These are phyloP conservation scores for Chenopodium quinoa DNA, from an alignment of 148 eudicot genomes.

Conservation along the genomic window DNA sequence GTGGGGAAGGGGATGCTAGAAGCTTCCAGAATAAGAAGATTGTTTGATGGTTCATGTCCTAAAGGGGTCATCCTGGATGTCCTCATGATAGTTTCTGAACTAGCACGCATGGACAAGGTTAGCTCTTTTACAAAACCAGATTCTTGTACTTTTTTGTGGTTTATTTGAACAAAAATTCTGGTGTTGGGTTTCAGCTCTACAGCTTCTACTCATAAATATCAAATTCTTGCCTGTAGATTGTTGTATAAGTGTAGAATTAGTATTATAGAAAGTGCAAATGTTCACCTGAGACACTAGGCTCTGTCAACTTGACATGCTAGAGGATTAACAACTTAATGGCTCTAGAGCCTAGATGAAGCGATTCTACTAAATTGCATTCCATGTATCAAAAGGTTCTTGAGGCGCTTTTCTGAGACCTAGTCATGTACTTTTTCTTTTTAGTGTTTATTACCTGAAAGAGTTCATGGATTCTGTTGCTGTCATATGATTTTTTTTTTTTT, in stretches of 20 bases:
- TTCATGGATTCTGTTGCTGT: not conserved
- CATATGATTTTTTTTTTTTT: not conserved
- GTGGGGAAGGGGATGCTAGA: constrained; percentile 78
- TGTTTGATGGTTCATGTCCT: constrained; percentile 67
- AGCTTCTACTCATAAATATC: not conserved
- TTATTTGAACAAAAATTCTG: not conserved
- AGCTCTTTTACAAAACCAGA: constrained; percentile 13
- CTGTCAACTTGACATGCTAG: not conserved
- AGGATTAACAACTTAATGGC: not conserved
- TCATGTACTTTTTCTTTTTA: not conserved
- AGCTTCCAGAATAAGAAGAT: constrained; percentile 61
- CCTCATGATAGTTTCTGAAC: constrained; percentile 87
- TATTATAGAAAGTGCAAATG: not conserved
- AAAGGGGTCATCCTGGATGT: constrained; percentile 77
- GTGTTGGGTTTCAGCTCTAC: not conserved
- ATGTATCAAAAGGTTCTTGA: not conserved
- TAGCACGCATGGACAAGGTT: constrained; percentile 99
- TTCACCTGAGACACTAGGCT: not conserved
- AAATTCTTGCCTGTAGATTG: not conserved
- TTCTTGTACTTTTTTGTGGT: not conserved
- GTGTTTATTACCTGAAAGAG: not conserved
- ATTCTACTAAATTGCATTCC: not conserved
- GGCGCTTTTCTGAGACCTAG: not conserved
- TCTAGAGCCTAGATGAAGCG: not conserved
- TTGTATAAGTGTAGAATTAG: not conserved